Conservation (phyloP, 73 alveolate species). For the Paramecium sexaurelia region DNA sequence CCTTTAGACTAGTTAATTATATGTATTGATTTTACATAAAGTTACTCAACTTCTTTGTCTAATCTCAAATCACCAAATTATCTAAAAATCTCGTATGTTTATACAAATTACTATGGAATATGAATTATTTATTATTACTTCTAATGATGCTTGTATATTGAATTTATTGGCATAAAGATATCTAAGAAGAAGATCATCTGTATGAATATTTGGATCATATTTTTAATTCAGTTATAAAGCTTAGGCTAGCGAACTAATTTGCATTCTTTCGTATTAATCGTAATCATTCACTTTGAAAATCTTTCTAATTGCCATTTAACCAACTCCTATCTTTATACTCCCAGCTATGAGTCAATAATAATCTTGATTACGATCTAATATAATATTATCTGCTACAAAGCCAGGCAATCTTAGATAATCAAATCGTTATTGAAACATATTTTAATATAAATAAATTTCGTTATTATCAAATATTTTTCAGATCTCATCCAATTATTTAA, state of each 20-base stretch:
- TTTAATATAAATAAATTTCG: background rate
- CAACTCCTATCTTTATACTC: background rate
- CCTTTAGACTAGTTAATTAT: background rate
- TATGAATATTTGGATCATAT: background rate
- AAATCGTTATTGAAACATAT: slow-evolving; percentile 21
- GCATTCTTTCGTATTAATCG: background rate
- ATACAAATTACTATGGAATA: background rate
- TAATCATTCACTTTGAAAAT: background rate
- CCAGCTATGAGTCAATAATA: background rate
- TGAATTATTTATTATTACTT: background rate
- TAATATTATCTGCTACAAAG: background rate
- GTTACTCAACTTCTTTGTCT: background rate
- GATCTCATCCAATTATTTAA: background rate
- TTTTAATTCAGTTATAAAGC: background rate
- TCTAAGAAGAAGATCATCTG: slow-evolving; percentile 21
- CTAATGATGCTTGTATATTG: background rate
- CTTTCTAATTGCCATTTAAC: slow-evolving; percentile 2
- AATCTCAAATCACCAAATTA: background rate
- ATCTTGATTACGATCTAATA: background rate
- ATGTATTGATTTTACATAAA: background rate
- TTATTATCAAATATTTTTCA: background rate
- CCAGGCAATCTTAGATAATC: background rate
- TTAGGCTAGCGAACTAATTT: background rate
- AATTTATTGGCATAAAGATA: slow-evolving; percentile 46
- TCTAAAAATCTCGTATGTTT: background rate